Conservation (phyloP, 306 rosid species). For the Phaseolus lunatus region DNA sequence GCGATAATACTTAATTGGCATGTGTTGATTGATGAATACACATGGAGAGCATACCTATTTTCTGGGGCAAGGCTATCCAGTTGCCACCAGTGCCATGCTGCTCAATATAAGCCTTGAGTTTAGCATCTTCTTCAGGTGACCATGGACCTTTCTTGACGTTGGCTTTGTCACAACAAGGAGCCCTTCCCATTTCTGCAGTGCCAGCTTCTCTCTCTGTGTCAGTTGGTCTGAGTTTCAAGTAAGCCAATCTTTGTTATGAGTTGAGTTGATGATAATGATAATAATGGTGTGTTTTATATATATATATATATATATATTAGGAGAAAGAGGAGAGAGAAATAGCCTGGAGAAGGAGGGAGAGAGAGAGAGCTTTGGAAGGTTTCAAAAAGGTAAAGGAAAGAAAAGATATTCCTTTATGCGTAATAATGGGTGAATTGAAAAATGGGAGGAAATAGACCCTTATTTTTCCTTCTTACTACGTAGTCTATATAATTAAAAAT, state of each 20-base stretch:
- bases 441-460: constrained; percentile 54
- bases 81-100: constrained; percentile 89
- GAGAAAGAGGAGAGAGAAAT: constrained; percentile 45
- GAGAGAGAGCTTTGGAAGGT: constrained; percentile 51
- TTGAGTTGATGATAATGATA: constrained; percentile 46
- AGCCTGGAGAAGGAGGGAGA: constrained; percentile 72
- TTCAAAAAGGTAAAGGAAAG: constrained; percentile 62
- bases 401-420: constrained; percentile 49
- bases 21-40: background rate
- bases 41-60: constrained; percentile 64
- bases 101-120: constrained; percentile 87
- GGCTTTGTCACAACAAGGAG: constrained; percentile 99
- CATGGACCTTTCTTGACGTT: constrained; percentile 99
- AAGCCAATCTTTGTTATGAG: constrained; percentile 41
- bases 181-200: constrained; percentile 78
- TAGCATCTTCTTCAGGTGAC: constrained; percentile 99
- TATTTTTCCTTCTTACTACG: constrained; percentile 55
- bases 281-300: constrained; percentile 34
- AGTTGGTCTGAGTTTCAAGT: constrained; percentile 46
- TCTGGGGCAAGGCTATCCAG: constrained; percentile 97
- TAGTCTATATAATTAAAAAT: constrained; percentile 40
- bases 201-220: constrained; percentile 9
- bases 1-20: background rate
- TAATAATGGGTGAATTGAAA: constrained; percentile 53
- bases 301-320: constrained; percentile 23